A percentile compares a stretch with the other conserved stretches of the same genome.
Conservation (phyloP, 2,329 filamentous ascomycete species). For the Phaeophleospora eucalypticola region DNA sequence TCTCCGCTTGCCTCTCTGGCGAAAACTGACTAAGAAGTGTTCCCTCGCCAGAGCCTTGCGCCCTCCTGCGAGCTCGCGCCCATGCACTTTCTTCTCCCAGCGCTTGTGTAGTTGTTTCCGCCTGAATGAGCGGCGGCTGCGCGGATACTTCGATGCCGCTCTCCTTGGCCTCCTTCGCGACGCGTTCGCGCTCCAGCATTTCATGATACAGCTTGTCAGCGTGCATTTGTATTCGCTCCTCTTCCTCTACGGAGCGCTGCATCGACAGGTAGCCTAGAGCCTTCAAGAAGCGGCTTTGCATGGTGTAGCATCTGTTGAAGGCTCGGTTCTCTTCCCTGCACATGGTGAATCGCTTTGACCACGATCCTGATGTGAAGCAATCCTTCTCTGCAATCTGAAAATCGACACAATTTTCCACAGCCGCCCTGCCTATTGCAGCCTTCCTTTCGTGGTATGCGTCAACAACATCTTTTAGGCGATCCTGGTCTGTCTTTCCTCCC, state of each 20-base stretch:
- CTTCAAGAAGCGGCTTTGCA: conserved; percentile 87
- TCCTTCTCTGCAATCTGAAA: conserved; percentile 78
- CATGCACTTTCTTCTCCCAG: conserved; percentile 31
- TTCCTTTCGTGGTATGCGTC: conserved; percentile 81
- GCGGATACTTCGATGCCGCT: conserved; percentile 51
- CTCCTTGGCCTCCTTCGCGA: conserved; percentile 65
- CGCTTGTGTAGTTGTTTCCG: conserved; percentile 25
- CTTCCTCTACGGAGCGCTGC: conserved; percentile 61
- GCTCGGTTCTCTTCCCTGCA: conserved; percentile 71
- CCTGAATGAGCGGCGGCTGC: conserved; percentile 54
- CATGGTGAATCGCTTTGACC: conserved; percentile 68
- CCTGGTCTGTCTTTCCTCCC: conserved; percentile 68
- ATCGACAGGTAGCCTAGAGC: conserved; percentile 79
- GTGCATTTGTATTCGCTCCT: conserved; percentile 90
- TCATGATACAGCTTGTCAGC: conserved; percentile 85
- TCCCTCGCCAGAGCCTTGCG: conserved; percentile 33
- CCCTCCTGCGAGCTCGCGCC: conserved; percentile 25
- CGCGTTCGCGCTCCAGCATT: conserved; percentile 76
- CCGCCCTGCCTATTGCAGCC: conserved; percentile 70
- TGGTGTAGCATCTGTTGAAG: conserved; percentile 83
- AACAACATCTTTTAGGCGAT: conserved; percentile 74
- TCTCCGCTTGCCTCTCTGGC: conserved; percentile 53
- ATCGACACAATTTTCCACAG: conserved; percentile 87
- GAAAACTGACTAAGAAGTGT: conserved; percentile 51
- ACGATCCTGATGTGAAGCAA: conserved; percentile 72